Evolutionary conservation across 768 basidiomycete genomes (phyloP), one percentile per base, ranked within the genome.

Genomic region (Filobasidium wieringae): DNA sequence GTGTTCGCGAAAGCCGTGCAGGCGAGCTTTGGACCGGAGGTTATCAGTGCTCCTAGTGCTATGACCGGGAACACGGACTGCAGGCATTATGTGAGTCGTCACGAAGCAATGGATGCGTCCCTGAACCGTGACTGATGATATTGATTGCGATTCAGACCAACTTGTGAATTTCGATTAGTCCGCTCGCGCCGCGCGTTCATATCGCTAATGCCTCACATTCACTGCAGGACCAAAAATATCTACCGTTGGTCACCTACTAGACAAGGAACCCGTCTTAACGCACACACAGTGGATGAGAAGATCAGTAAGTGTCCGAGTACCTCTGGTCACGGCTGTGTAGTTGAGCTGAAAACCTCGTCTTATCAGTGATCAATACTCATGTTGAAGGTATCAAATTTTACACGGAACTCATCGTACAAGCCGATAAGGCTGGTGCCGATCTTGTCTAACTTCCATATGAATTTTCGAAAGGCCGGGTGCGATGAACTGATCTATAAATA

Each of bases 1-100:
- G 49, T 73, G 40, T 64, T 74, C 41, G 72, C 70, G 0, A 66
- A 68, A 2, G 73, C 53, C 68, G 37, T 64, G 57, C 34, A 66
- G 67, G 55, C 64, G 61, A 55, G 65, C 68, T n/a, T 74, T 68
- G 58, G 71, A 66, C 4, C 56, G 63, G 15, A 60, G 26, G 59
- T 60, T 24, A 30, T 60, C 31, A 60, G 24, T 19, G 41, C 59
- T 24, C 59, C 59, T 2, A 55, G 45, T 22, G 30, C 54, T 17
- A 60, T 60, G 59, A 60, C 59, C 15, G 59, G 59, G 12, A 60
- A 60, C 33, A 60, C 53, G 5, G 59, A 56, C 33, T 47, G 43
- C 5, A 29, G 55, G 24, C 55, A 49, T 36, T 49, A 57, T 19
- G 55, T 57, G 32, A 47, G 55, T 30, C n/a, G 17, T 32, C 17